These are phyloP conservation scores for Drosera capensis DNA, from an alignment of 148 eudicot genomes.

Conservation along the genomic window DNA sequence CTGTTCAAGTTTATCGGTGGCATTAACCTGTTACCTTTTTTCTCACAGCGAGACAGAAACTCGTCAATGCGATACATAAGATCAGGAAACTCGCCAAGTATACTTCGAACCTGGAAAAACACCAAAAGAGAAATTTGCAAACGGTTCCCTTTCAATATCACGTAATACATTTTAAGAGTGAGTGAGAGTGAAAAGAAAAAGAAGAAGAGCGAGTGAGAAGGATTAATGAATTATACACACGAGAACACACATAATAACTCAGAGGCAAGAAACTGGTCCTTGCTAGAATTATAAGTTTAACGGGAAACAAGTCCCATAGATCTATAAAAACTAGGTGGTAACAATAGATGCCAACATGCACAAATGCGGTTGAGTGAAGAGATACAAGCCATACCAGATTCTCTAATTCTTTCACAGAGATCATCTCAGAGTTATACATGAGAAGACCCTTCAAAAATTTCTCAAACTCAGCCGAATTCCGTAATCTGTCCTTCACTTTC, in stretches of 20 bases:
- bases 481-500: slow-evolving; percentile 34
- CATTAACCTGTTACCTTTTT: slow-evolving; percentile 23
- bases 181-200: too few relatives aligned
- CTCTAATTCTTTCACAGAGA: slow-evolving; percentile 21
- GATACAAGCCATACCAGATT: slow-evolving; percentile 16
- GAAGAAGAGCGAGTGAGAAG: too few relatives aligned
- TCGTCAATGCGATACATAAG: slow-evolving; percentile 39
- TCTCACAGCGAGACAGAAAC: slow-evolving; percentile 24
- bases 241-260: too few relatives aligned
- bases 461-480: slow-evolving; percentile 19
- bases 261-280: too few relatives aligned
- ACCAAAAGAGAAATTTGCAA: not conserved
- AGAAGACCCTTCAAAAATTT: slow-evolving; percentile 26
- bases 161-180: too few relatives aligned
- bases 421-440: slow-evolving; percentile 17
- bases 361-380: not conserved
- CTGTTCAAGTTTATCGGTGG: slow-evolving; percentile 3
- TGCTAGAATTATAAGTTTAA: too few relatives aligned
- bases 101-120: slow-evolving; percentile 23
- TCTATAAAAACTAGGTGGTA: not conserved
- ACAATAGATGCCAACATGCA: not conserved
- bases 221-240: too few relatives aligned
- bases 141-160: too few relatives aligned
- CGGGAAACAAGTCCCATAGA: too few relatives aligned
- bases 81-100: slow-evolving; percentile 33